phyloP scores from a whole-genome alignment of 2,329 filamentous ascomycete species.

The Colletotrichum sp. region DNA sequence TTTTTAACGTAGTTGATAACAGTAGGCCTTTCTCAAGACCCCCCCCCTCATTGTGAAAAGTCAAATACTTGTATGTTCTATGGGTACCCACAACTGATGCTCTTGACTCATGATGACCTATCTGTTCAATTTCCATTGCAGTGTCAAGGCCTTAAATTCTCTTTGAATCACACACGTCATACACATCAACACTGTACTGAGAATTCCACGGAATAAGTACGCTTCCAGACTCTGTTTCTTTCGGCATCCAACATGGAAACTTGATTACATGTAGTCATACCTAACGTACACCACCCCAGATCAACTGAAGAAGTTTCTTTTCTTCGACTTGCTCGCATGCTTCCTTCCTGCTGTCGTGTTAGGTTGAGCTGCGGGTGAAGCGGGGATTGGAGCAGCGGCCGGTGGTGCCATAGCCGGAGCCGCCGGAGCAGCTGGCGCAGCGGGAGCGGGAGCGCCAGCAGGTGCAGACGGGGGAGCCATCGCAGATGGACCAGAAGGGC shows the following conservation, averaged over 20 bases:
- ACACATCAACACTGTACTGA: accelerated
- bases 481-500: not conserved
- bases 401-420: not conserved
- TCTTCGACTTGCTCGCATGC: not conserved
- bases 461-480: not conserved
- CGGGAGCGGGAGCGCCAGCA: not conserved
- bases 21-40: no score
- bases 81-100: not conserved
- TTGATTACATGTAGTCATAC: not conserved
- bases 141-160: not conserved
- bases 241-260: not conserved
- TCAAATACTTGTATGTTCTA: no score
- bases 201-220: not conserved
- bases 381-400: not conserved
- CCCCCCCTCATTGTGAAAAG: no score
- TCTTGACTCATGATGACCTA: not conserved
- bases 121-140: not conserved
- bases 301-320: not conserved
- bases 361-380: not conserved
- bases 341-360: not conserved
- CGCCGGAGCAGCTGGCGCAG: not conserved
- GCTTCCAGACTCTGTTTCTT: not conserved
- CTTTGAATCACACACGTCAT: not conserved
- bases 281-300: not conserved
- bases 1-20: no score